These are phyloP conservation scores for Thelephora ganbajun DNA, from an alignment of 768 basidiomycete genomes.

Conservation along the genomic window DNA sequence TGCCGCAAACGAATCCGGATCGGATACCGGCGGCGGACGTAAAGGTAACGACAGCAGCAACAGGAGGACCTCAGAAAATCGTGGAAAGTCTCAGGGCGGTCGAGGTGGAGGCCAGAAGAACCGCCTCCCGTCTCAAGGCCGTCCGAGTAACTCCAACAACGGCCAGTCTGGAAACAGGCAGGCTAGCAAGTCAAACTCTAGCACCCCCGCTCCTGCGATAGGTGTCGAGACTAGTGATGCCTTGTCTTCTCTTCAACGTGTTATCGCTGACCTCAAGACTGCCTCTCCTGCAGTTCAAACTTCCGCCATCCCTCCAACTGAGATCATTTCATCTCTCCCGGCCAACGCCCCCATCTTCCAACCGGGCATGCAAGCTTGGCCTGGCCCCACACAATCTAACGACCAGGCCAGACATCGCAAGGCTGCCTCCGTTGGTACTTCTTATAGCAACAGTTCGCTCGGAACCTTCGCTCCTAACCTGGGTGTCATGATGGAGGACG, in stretches of 20 bases:
- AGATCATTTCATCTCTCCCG: slow-evolving; percentile 37
- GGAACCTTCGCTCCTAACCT: slow-evolving; percentile 68
- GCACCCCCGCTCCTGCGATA: slow-evolving; percentile 33
- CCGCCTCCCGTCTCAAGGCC: slow-evolving; percentile 38
- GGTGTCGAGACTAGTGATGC: slow-evolving; percentile 62
- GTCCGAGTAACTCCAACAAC: slow-evolving; percentile 30
- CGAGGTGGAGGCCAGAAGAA: slow-evolving; percentile 28
- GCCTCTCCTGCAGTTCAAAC: slow-evolving; percentile 48
- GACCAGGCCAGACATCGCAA: slow-evolving; percentile 62
- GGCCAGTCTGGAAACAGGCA: slow-evolving; percentile 8
- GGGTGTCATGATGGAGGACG: slow-evolving; percentile 75
- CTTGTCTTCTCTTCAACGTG: slow-evolving; percentile 77
- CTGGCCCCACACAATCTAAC: slow-evolving; percentile 20
- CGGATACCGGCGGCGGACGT: slow-evolving; percentile 55
- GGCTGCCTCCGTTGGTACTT: slow-evolving; percentile 57
- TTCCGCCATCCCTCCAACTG: slow-evolving; percentile 23
- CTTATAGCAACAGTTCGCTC: slow-evolving; percentile 43
- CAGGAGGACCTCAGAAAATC: slow-evolving; percentile 36
- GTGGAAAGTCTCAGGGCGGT: slow-evolving; percentile 22
- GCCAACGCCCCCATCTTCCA: slow-evolving; percentile 63
- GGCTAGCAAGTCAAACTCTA: slow-evolving; percentile 32
- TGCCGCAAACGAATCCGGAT: slow-evolving; percentile 47
- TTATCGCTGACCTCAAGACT: slow-evolving; percentile 89
- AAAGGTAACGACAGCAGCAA: slow-evolving; percentile 28
- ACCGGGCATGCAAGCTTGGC: slow-evolving; percentile 47